Evolutionary conservation across 2,329 filamentous ascomycete species (phyloP).

Genomic region (Hypoxylon sp.): DNA sequence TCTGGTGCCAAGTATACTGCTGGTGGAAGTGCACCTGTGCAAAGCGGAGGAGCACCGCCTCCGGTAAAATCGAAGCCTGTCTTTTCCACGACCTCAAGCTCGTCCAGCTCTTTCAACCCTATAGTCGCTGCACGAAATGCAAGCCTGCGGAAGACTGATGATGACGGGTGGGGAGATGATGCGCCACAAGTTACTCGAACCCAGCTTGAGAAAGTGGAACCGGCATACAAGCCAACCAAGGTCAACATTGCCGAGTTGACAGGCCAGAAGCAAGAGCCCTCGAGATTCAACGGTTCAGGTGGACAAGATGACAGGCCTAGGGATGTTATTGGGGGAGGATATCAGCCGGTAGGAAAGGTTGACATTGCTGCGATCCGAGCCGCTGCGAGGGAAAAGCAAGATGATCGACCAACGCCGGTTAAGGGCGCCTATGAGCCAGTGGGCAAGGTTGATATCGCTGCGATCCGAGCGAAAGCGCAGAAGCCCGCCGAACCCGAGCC

Average conservation of each 20-base stretch:
- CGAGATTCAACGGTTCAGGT: conserved; percentile 68
- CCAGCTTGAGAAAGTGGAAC: conserved; percentile 90
- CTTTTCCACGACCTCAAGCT: conserved; percentile 81
- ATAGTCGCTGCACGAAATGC: conserved; percentile 76
- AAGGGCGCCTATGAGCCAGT: conserved; percentile 96
- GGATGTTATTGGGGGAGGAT: conserved; percentile 86
- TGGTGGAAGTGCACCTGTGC: conserved; percentile 70
- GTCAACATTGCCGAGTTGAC: conserved; percentile 92
- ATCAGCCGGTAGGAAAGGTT: conserved; percentile 97
- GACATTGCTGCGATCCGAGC: conserved; percentile 92
- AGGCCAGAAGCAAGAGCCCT: conserved; percentile 77
- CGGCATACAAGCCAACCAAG: conserved; percentile 95
- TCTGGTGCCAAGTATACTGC: conserved; percentile 95
- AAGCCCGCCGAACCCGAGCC: conserved; percentile 64
- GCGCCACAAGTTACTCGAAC: conserved; percentile 91
- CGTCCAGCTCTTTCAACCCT: conserved; percentile 74
- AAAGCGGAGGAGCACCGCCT: conserved; percentile 72
- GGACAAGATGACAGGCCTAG: conserved; percentile 61
- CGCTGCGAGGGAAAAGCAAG: conserved; percentile 77
- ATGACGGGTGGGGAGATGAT: conserved; percentile 97
- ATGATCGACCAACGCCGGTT: conserved; percentile 86
- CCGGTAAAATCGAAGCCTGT: conserved; percentile 89
- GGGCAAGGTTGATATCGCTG: conserved; percentile 96
- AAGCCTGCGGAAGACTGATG: conserved; percentile 71
- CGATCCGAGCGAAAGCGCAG: conserved; percentile 88